phyloP scores from a whole-genome alignment of 768 basidiomycete genomes.

The Candolleomyces eurysporus region DNA sequence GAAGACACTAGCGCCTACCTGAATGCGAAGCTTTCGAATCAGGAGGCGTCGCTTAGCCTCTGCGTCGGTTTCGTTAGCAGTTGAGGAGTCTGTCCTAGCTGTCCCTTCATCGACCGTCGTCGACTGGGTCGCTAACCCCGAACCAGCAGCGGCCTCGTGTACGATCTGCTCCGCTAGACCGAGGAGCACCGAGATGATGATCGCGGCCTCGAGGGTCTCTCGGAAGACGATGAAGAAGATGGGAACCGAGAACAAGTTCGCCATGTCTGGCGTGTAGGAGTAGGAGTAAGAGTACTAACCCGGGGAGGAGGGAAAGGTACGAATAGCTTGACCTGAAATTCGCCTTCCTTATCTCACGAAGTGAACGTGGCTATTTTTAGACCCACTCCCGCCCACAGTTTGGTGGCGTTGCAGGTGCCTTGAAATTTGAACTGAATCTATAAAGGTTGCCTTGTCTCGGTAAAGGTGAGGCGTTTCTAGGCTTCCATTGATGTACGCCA shows the following conservation, averaged over 20 bases:
- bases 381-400: too few relatives aligned
- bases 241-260: slow-evolving; percentile 79
- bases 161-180: slow-evolving; percentile 84
- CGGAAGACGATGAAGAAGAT: slow-evolving; percentile 98
- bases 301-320: slow-evolving; percentile 10
- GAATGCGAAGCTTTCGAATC: slow-evolving; percentile 67
- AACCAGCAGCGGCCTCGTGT: slow-evolving; percentile 27
- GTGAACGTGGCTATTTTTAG: too few relatives aligned
- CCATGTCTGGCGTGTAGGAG: neutral
- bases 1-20: slow-evolving; percentile 33
- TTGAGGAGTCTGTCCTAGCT: slow-evolving; percentile 17
- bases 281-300: neutral
- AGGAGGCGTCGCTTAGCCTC: slow-evolving; percentile 38
- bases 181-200: slow-evolving; percentile 91
- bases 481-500: too few relatives aligned
- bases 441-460: too few relatives aligned
- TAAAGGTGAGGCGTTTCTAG: too few relatives aligned
- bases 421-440: too few relatives aligned
- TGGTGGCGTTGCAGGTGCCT: too few relatives aligned
- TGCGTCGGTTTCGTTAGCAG: slow-evolving; percentile 23
- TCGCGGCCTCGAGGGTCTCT: slow-evolving; percentile 89
- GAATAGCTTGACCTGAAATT: too few relatives aligned
- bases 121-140: slow-evolving; percentile 8
- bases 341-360: too few relatives aligned
- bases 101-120: slow-evolving; percentile 18